Base-by-base conservation (phyloP, 352 stramenopile species). In the Globisporangium splendens region DNA sequence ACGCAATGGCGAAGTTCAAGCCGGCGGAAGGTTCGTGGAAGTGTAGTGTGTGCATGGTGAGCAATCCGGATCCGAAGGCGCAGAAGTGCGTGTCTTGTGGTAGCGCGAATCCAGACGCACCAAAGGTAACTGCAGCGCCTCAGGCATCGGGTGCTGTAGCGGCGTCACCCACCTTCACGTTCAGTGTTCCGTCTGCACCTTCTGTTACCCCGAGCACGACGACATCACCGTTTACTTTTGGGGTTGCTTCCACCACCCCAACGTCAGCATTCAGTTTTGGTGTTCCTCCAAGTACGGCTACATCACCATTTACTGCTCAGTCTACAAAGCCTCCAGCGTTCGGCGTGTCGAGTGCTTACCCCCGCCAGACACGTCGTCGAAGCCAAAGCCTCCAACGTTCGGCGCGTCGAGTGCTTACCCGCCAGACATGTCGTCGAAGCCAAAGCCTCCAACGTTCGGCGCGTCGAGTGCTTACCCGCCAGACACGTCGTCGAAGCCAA, bases 11-110 rank as follows among this genome's bases (percentile, higher is more conserved):
- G 8, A 89, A 73, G 53, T 85, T 83, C 33, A 63, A 67, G 41
- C 63, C 69, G 13, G 70, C 71, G 35, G 73, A 86, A 60, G 79
- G 77, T 38, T 77, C 66, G 20, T 89, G 79, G 79, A 88, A 85
- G 49, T 89, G 79, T 49, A 57, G 41, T 4, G 46, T 63, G 21
- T 89, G 79, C 56, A 75, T 86, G 60, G 62, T 85, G 11, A 66
- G 7, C 28, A 88, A 88, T 58, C 31, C 64, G 13, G 56, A 59
- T 14, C 52, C 67, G 1, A 60, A 74, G 14, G 74, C 72, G 13
- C 35, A 54, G 33, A 76, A 79, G 50, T 87, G 79, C 38, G 65
- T 35, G 8, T 65, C 79, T 24, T 89, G 78, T 54, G 76, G 84
- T 31, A 68, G 65, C 43, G 50, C 66, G 24, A 87, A 86, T 33